Evolutionary conservation across 805 yeast genomes (phyloP).

Genomic region (Barnettozyma californica): DNA sequence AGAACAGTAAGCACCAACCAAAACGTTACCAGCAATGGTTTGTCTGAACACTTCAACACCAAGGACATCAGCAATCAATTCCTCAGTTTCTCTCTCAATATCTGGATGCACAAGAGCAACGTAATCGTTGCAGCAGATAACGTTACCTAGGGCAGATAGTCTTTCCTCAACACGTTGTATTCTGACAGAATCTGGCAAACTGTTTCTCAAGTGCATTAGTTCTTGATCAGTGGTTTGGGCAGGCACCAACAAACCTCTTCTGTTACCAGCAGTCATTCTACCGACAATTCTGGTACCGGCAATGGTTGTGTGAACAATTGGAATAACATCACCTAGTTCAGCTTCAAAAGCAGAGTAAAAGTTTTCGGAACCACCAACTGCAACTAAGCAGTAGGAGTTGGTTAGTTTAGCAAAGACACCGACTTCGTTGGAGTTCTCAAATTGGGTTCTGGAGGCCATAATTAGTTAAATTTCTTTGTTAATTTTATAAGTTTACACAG

Average conservation of each 20-base stretch:
- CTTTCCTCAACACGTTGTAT: constrained; percentile 98
- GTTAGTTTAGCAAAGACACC: constrained; percentile 95
- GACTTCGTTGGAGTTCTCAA: constrained; percentile 83
- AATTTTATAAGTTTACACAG: background rate
- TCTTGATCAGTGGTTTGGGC: constrained; percentile 98
- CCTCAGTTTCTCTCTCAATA: constrained; percentile 98
- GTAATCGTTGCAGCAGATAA: constrained; percentile 96
- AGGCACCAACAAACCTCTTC: constrained; percentile 95
- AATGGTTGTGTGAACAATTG: constrained; percentile 94
- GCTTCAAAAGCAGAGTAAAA: constrained; percentile 95
- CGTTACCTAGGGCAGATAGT: constrained; percentile 94
- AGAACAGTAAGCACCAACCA: constrained; percentile 95
- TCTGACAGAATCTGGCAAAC: constrained; percentile 90
- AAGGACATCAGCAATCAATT: constrained; percentile 92
- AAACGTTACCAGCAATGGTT: constrained; percentile 95
- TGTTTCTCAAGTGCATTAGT: constrained; percentile 92
- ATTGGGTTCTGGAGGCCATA: constrained; percentile 72
- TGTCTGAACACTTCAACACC: constrained; percentile 99
- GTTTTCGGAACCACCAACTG: constrained; percentile 91
- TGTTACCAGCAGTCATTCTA: constrained; percentile 96
- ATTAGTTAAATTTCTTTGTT: constrained; percentile 4
- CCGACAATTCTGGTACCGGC: constrained; percentile 98
- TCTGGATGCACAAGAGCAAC: constrained; percentile 99
- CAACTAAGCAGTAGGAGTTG: constrained; percentile 92
- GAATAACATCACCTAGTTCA: constrained; percentile 92